These are phyloP conservation scores for Groenewaldozyma salmanticensis DNA, from an alignment of 805 yeast genomes.

Conservation along the genomic window DNA sequence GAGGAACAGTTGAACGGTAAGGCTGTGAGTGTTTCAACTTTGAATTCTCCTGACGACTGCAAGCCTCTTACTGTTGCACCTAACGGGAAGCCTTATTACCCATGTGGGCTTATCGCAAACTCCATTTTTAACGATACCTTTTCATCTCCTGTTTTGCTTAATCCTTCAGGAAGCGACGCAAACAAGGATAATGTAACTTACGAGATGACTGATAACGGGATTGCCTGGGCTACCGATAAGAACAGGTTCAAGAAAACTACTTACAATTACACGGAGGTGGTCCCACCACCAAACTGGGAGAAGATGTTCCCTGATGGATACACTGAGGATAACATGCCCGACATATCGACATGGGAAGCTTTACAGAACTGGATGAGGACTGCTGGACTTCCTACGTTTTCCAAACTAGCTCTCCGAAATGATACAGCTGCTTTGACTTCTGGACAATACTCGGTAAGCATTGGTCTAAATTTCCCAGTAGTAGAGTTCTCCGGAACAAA, in stretches of 20 bases:
- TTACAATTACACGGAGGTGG: constrained; percentile 60
- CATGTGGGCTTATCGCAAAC: constrained; percentile 93
- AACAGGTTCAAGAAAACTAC: constrained; percentile 61
- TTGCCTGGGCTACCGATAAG: constrained; percentile 80
- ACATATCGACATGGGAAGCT: constrained; percentile 65
- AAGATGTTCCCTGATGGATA: constrained; percentile 77
- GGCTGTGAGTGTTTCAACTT: constrained; percentile 43
- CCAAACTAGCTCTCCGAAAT: constrained; percentile 73
- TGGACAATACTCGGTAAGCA: constrained; percentile 62
- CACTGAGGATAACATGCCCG: constrained; percentile 71
- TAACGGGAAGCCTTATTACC: constrained; percentile 59
- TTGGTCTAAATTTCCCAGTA: constrained; percentile 77
- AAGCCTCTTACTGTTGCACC: constrained; percentile 50
- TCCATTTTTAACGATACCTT: constrained; percentile 86
- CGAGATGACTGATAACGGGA: constrained; percentile 44
- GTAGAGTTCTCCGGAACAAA: constrained; percentile 82
- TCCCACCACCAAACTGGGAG: constrained; percentile 93
- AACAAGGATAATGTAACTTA: constrained; percentile 25
- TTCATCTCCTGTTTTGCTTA: constrained; percentile 35
- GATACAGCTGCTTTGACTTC: constrained; percentile 42
- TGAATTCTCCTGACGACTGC: constrained; percentile 46
- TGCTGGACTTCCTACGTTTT: constrained; percentile 84
- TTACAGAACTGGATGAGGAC: constrained; percentile 98
- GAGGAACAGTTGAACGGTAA: constrained; percentile 71
- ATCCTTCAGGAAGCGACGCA: constrained; percentile 25